phyloP scores from a whole-genome alignment of 768 basidiomycete genomes.

The Tylopilus plumbeoviolaceoides region DNA sequence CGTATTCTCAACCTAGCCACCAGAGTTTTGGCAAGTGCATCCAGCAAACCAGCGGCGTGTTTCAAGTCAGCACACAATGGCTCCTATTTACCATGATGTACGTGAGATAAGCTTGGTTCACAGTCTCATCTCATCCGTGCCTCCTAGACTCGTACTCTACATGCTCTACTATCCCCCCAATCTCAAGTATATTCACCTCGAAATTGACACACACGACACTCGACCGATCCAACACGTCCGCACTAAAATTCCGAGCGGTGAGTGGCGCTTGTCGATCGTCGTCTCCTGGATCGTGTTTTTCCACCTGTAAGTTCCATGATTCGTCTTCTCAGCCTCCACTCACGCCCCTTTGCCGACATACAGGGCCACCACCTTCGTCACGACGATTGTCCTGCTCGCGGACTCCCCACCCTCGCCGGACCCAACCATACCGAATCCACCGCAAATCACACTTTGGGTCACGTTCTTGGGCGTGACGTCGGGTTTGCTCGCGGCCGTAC shows the following conservation, averaged over 20 bases:
- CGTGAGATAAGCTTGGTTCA: conserved; percentile 25
- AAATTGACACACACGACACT: conserved; percentile 39
- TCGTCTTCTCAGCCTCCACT: background rate
- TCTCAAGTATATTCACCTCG: conserved; percentile 61
- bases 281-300: conserved; percentile 66
- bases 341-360: background rate
- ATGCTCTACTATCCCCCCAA: conserved; percentile 88
- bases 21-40: conserved; percentile 71
- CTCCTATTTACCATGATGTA: conserved; percentile 79
- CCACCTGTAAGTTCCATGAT: conserved; percentile 59
- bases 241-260: conserved; percentile 50
- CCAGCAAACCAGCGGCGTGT: conserved; percentile 74
- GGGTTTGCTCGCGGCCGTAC: conserved; percentile 70
- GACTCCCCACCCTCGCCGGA: conserved; percentile 38
- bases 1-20: conserved; percentile 1
- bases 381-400: conserved; percentile 59
- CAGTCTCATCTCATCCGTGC: background rate
- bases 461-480: conserved; percentile 84
- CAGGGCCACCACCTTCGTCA: conserved; percentile 45
- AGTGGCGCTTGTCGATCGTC: conserved; percentile 76
- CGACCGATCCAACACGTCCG: conserved; percentile 41
- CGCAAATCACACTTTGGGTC: conserved; percentile 60
- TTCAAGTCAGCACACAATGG: conserved; percentile 85
- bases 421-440: conserved; percentile 33
- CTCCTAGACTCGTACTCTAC: conserved; percentile 75